These are phyloP conservation scores for Bipolaris bicolor DNA, from an alignment of 2,329 filamentous ascomycete genomes.

Conservation along the genomic window DNA sequence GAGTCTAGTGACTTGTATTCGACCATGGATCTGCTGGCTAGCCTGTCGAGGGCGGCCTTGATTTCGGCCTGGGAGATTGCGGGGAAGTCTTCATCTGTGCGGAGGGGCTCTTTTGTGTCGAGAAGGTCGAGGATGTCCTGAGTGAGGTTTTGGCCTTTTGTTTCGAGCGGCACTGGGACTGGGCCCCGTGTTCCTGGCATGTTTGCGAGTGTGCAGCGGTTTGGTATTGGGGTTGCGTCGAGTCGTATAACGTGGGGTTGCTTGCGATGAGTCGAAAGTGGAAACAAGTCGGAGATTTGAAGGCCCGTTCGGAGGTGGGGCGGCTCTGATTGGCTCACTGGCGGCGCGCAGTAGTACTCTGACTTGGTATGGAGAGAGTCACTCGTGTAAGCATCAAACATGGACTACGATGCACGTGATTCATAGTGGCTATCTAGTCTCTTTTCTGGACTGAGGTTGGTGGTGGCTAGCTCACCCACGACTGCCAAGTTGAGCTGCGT, in stretches of 20 bases:
- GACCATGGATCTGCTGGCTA: conserved; percentile 85
- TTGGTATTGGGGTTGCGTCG: conserved; percentile 12
- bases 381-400: not conserved
- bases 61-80: conserved; percentile 59
- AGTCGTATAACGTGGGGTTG: conserved; percentile 28
- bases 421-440: not conserved
- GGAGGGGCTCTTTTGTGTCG: conserved; percentile 56
- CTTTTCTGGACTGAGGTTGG: not conserved
- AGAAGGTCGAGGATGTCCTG: conserved; percentile 81
- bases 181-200: conserved; percentile 57
- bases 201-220: conserved; percentile 24
- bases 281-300: conserved; percentile 29
- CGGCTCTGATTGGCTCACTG: conserved; percentile 21
- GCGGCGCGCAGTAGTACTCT: conserved; percentile 8
- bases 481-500: not conserved
- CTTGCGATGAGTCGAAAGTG: conserved; percentile 36
- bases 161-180: conserved; percentile 52
- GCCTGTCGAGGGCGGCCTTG: conserved; percentile 86
- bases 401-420: not conserved
- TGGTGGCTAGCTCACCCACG: not conserved
- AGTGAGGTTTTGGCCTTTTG: conserved; percentile 61
- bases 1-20: conserved; percentile 81
- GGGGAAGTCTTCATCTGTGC: conserved; percentile 59
- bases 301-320: conserved; percentile 29
- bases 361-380: not conserved